A percentile compares a stretch with the other conserved stretches of the same genome.
These are phyloP conservation scores for Kokia cookei DNA, from an alignment of 441 rosid species.

Conservation along the genomic window DNA sequence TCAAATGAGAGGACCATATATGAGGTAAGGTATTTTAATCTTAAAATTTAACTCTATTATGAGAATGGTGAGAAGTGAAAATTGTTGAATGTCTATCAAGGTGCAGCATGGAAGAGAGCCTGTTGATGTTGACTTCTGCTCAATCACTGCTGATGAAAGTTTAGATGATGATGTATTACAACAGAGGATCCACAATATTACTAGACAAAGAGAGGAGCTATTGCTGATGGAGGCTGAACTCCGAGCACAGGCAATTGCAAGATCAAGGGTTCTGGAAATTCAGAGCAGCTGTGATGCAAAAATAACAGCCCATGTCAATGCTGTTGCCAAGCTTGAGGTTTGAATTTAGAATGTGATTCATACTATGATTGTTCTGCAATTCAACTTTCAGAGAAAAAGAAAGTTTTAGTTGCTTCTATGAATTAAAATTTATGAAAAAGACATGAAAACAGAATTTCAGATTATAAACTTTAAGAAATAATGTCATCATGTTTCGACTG, in stretches of 20 bases:
- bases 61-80: conserved; percentile 12
- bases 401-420: neutral
- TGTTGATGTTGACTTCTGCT: conserved; percentile 51
- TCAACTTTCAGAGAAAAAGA: neutral
- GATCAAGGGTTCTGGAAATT: conserved; percentile 60
- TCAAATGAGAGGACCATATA: conserved; percentile 76
- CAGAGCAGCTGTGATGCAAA: conserved; percentile 55
- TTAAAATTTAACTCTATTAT: neutral
- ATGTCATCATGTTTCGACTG: neutral
- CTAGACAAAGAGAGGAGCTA: conserved; percentile 71
- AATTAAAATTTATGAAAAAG: neutral
- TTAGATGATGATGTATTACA: conserved; percentile 54
- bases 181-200: conserved; percentile 52
- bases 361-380: neutral
- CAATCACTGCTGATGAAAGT: conserved; percentile 49
- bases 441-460: neutral
- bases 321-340: conserved; percentile 77
- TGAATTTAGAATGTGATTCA: neutral
- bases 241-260: conserved; percentile 62
- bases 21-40: conserved; percentile 54
- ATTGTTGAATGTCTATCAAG: conserved; percentile 33
- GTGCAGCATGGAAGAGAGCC: conserved; percentile 83
- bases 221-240: conserved; percentile 75
- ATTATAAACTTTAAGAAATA: neutral
- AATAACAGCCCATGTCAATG: conserved; percentile 59